Base-by-base conservation (phyloP, 169 alveolate species). In the Plasmodium knowlesi region DNA sequence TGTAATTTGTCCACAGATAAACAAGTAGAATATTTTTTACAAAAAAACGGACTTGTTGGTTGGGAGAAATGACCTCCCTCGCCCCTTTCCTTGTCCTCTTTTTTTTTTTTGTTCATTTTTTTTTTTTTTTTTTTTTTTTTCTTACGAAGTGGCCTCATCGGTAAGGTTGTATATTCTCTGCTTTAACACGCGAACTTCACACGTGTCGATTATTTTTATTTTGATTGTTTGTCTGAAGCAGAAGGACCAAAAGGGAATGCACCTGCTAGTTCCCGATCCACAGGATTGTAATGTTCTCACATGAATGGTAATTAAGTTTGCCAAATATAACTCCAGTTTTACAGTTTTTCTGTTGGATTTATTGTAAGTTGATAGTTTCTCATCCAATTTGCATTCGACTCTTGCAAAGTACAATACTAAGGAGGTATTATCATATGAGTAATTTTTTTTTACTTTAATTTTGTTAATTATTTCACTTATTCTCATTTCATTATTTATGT, bases 221-320 rank as follows among this genome's bases (percentile, higher is more conserved):
- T 85, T 85, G 14, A 85, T 85, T 2, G 61, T 85, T 53, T 85
- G 93, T 53, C 93, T 85, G n/a, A 22, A 85, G 32, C 93, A 85
- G 43, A 74, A 72, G 28, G 93, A 85, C 93, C 93, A 85, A 22
- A 85, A 50, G 28, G 93, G 93, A 19, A 85, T 74, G 34, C 93
- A 85, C 74, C 93, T 34, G 46, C 85, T 85, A 4, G 93, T 85
- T 1, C 93, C 93, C n/a, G 93, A 74, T 3, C 93, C 93, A 74
- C 93, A 85, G 37, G 93, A 85, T 46, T 85, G 93, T n/a, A 85
- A 30, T 19, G 93, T 85, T 19, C 93, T 46, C n/a, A 85, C 93
- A 46, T 85, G 76, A 30, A 85, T 74, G 16, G 93, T 85, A 46
- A 85, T 85, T n/a, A 85, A 19, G 39, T 61, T 46, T 34, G 93